Evolutionary conservation across 495 filamentous ascomycete species (phyloP).

Genomic region (Penicillium daleae): DNA sequence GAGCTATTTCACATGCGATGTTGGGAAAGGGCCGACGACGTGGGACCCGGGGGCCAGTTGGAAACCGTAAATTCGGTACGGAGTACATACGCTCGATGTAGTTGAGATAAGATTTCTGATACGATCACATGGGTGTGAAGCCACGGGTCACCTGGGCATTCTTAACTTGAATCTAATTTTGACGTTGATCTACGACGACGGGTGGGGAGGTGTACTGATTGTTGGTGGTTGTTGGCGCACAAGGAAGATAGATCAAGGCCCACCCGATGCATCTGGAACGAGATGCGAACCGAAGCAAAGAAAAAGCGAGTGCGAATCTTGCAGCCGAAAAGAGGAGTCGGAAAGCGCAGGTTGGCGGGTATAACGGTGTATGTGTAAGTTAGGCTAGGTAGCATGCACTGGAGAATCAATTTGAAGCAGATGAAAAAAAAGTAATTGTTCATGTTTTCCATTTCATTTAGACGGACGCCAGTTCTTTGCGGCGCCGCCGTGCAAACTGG

Average conservation of each 20-base stretch:
- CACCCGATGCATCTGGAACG: neutral
- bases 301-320: neutral
- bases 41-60: neutral
- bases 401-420: slow-evolving; percentile 7
- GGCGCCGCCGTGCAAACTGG: slow-evolving; percentile 47
- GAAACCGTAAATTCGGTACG: neutral
- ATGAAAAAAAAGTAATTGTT: slow-evolving; percentile 38
- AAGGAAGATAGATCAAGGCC: neutral
- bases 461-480: slow-evolving; percentile 45
- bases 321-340: neutral
- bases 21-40: slow-evolving; percentile 1
- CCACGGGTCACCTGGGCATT: slow-evolving; percentile 13
- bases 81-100: slow-evolving; percentile 2
- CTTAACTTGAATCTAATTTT: slow-evolving; percentile 15
- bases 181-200: slow-evolving; percentile 13
- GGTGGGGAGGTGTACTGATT: neutral
- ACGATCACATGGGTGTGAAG: slow-evolving; percentile 19
- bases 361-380: neutral
- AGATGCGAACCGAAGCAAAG: neutral
- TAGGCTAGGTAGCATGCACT: neutral
- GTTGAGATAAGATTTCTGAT: slow-evolving; percentile 22
- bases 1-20: slow-evolving; percentile 23
- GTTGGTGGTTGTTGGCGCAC: neutral
- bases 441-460: slow-evolving; percentile 56
- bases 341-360: neutral